Conservation (phyloP, 129 eudicot species). For the Flaveria trinervia region DNA sequence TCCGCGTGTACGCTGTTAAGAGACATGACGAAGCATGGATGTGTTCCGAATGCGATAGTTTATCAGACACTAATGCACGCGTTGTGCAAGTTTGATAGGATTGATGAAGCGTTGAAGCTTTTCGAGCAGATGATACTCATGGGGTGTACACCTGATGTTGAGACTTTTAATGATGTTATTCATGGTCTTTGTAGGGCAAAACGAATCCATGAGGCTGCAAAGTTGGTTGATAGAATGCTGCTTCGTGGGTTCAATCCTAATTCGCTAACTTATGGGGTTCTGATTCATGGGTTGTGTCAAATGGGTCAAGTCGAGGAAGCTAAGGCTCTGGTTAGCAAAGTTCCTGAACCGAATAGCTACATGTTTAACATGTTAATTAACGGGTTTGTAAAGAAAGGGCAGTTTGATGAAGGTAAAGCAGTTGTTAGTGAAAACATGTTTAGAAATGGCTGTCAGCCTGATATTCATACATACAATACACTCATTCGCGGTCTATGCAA, state of each 20-base stretch:
- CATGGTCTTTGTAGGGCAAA: slow-evolving; percentile 71
- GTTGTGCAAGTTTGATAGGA: slow-evolving; percentile 52
- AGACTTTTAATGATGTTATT: slow-evolving; percentile 82
- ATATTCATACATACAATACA: slow-evolving; percentile 64
- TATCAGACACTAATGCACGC: slow-evolving; percentile 87
- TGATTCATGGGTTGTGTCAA: slow-evolving; percentile 71
- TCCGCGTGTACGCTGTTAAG: slow-evolving; percentile 68
- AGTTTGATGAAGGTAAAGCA: slow-evolving; percentile 66
- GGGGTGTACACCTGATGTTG: slow-evolving; percentile 89
- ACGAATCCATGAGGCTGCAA: slow-evolving; percentile 77
- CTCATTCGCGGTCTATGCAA: slow-evolving; percentile 69
- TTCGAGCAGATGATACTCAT: slow-evolving; percentile 88
- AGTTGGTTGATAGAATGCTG: slow-evolving; percentile 86
- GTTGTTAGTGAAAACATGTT: slow-evolving; percentile 54
- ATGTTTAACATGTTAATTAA: slow-evolving; percentile 71
- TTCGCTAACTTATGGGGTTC: slow-evolving; percentile 68
- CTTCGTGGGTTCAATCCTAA: slow-evolving; percentile 74
- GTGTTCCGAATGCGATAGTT: slow-evolving; percentile 78
- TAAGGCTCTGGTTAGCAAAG: slow-evolving; percentile 62
- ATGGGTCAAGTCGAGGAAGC: slow-evolving; percentile 68
- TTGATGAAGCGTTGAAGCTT: slow-evolving; percentile 63
- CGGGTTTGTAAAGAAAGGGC: slow-evolving; percentile 64
- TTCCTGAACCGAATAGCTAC: slow-evolving; percentile 71
- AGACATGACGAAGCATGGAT: slow-evolving; percentile 91
- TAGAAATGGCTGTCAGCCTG: slow-evolving; percentile 55